These are phyloP conservation scores for Candida dajiaensis DNA, from an alignment of 805 yeast genomes.

Conservation along the genomic window DNA sequence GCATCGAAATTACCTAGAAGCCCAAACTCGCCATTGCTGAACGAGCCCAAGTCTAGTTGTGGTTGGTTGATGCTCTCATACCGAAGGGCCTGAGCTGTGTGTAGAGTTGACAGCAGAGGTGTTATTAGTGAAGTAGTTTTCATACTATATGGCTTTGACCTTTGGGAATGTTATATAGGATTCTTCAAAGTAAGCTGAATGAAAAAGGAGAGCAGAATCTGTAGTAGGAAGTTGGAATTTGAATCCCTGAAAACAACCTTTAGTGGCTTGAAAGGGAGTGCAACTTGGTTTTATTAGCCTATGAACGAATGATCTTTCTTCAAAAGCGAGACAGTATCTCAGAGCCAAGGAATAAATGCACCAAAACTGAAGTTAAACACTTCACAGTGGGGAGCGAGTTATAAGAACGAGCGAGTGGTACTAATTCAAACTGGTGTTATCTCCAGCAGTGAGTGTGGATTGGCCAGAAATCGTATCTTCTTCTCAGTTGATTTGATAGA, in stretches of 20 bases:
- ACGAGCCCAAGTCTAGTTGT: conserved; percentile 17
- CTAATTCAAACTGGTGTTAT: background rate
- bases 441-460: background rate
- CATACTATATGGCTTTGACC: background rate
- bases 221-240: background rate
- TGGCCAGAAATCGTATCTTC: background rate
- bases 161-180: background rate
- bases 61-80: conserved; percentile 12
- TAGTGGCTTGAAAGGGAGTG: background rate
- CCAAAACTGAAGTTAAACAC: background rate
- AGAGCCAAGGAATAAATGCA: background rate
- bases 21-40: conserved; percentile 17
- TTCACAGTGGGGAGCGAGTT: background rate
- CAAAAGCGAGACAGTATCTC: background rate
- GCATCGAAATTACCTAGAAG: conserved; percentile 33
- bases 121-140: background rate
- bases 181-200: background rate
- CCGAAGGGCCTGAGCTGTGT: conserved; percentile 2
- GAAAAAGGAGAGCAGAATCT: too few relatives aligned
- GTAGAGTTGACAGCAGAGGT: background rate
- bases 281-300: background rate
- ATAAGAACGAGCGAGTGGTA: background rate
- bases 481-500: background rate
- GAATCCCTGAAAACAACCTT: too few relatives aligned
- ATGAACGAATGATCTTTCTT: background rate